Base-by-base conservation (phyloP, 164 flowering plant genomes). In the Annona cherimola region DNA sequence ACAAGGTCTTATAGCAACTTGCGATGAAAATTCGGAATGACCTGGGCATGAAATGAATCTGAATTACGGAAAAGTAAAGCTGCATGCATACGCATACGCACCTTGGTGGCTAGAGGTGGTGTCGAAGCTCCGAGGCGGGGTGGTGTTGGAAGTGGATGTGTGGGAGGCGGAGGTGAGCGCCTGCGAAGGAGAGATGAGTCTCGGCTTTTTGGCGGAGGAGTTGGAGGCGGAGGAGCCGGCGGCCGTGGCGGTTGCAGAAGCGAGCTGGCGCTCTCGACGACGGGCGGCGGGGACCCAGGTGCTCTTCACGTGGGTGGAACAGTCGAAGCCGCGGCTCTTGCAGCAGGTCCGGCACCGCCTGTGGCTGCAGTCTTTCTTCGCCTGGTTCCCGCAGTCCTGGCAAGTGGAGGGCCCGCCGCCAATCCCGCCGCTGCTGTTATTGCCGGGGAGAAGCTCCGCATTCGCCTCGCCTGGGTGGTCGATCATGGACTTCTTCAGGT, bases 251-350 rank as follows among this genome's bases (percentile, higher is more conserved):
- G 77, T 79, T 0, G 79, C 73, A 0, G 76, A 62, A 77, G 88
- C 79, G 7, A 86, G 75, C 82, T 90, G 97, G 1, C 97, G 88
- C 45, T 94, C 98, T 0, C 97, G 80, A 57, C 98, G 79, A 9
- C 93, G 77, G 3, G 93, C 83, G 0, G 97, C 98, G 1, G 98
- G 96, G 4, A 94, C 96, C 98, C 98, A 94, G 7, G 98, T 94
- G 88, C 98, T 94, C 83, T 87, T 94, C 66, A 94, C 90, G 77
- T 94, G 98, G 45, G 98, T 94, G 7, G 87, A 18, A 66, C 99
- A 95, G 55, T 92, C 93, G 69, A 76, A 91, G 0, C 94, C 96
- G 0, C 98, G 87, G 76, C 97, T 95, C 77, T 90, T 95, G 73
- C 99, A 95, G 73, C 99, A 95, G n/a, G 98, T 95, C 74, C 99